These are phyloP conservation scores for Delonix regia DNA, from an alignment of 306 rosid species.

Conservation along the genomic window DNA sequence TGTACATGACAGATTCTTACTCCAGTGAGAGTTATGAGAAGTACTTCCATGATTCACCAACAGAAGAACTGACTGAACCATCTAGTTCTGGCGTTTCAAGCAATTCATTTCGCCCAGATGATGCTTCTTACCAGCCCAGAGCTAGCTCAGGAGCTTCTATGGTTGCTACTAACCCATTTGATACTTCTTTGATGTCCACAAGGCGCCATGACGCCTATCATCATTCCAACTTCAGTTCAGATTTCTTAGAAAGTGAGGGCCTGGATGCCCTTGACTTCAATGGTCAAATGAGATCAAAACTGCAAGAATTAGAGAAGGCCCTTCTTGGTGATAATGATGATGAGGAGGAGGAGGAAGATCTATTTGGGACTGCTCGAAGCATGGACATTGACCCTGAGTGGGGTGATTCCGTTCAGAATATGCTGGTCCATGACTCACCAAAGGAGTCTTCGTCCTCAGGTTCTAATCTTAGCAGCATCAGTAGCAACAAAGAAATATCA, in stretches of 20 bases:
- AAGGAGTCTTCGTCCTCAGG: slow-evolving; percentile 75
- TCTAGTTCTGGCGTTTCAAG: slow-evolving; percentile 64
- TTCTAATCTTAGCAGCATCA: slow-evolving; percentile 63
- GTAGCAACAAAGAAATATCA: slow-evolving; percentile 66
- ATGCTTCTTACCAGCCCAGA: slow-evolving; percentile 43
- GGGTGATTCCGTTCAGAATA: slow-evolving; percentile 54
- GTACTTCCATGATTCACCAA: slow-evolving; percentile 76
- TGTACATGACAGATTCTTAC: slow-evolving; percentile 61
- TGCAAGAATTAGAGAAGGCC: slow-evolving; percentile 89
- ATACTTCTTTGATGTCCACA: slow-evolving; percentile 38
- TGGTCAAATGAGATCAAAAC: slow-evolving; percentile 73
- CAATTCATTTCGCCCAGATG: slow-evolving; percentile 55
- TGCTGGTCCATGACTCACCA: slow-evolving; percentile 66
- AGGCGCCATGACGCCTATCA: slow-evolving; percentile 47
- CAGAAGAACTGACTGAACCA: slow-evolving; percentile 59
- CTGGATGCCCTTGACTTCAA: slow-evolving; percentile 56
- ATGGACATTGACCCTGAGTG: slow-evolving; percentile 84
- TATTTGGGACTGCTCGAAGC: slow-evolving; percentile 56
- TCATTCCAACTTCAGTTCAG: slow-evolving; percentile 54
- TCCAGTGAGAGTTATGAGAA: slow-evolving; percentile 76
- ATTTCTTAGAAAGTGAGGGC: slow-evolving; percentile 63
- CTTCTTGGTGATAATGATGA: slow-evolving; percentile 69
- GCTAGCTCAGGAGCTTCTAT: slow-evolving; percentile 50
- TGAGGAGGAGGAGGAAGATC: slow-evolving; percentile 62
- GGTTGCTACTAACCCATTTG: slow-evolving; percentile 45